Conservation (phyloP, 2,329 filamentous ascomycete genomes). For the Ilyonectria robusta region DNA sequence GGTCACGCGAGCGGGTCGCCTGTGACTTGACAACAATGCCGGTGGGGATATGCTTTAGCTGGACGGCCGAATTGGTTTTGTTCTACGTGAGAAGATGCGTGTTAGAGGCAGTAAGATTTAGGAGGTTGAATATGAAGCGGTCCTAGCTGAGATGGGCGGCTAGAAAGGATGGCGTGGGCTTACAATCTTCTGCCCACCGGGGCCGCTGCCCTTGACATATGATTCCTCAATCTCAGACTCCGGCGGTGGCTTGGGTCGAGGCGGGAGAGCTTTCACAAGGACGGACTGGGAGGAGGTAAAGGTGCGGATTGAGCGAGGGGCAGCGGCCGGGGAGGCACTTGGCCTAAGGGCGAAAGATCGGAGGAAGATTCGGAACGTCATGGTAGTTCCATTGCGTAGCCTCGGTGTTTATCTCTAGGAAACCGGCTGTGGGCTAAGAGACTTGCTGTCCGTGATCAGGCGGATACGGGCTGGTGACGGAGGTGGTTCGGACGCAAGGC, state of each 20-base stretch:
- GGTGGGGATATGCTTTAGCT: conserved; percentile 90
- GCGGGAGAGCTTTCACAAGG: conserved; percentile 74
- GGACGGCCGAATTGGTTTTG: conserved; percentile 96
- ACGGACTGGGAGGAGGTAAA: conserved; percentile 51
- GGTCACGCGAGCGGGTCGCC: conserved; percentile 86
- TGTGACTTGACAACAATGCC: conserved; percentile 96
- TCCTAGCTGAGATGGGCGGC: neutral
- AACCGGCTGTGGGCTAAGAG: neutral
- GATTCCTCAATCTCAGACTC: conserved; percentile 86
- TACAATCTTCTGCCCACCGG: conserved; percentile 96
- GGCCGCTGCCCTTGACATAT: conserved; percentile 92
- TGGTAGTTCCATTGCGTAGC: conserved; percentile 17
- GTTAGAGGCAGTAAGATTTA: conserved; percentile 14
- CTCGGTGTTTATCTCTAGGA: neutral
- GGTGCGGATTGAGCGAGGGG: conserved; percentile 33
- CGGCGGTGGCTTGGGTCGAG: conserved; percentile 78
- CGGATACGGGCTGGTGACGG: neutral
- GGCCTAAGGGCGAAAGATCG: conserved; percentile 22
- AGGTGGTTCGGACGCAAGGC: conserved; percentile 12
- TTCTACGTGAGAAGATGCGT: conserved; percentile 68
- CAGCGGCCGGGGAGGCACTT: conserved; percentile 3
- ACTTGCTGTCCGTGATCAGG: neutral
- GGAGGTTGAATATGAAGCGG: neutral
- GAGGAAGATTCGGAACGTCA: conserved; percentile 26
- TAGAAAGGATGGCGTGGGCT: conserved; percentile 37